These are phyloP conservation scores for Chytriomyces hyalinus DNA, from an alignment of 192 early-diverging fungal genomes.

Conservation along the genomic window DNA sequence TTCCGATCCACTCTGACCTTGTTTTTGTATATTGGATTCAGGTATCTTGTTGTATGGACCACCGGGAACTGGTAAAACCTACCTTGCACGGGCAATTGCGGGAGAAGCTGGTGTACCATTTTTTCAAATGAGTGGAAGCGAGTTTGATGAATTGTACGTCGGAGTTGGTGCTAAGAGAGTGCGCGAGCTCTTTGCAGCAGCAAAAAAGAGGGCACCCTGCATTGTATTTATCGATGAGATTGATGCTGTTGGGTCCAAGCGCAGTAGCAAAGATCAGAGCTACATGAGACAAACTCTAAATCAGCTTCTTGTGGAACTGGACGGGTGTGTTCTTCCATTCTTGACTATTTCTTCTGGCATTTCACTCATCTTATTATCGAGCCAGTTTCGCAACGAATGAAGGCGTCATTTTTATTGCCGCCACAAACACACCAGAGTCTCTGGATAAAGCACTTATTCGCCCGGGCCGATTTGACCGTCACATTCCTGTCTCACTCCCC, in stretches of 20 bases:
- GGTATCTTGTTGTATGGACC: slow-evolving; percentile 71
- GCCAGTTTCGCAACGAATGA: slow-evolving; percentile 83
- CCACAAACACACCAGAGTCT: slow-evolving; percentile 97
- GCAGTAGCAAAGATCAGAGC: slow-evolving; percentile 90
- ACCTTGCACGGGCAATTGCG: slow-evolving; percentile 94
- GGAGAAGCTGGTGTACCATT: slow-evolving; percentile 98
- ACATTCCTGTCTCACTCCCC: slow-evolving; percentile 91
- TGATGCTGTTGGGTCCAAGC: slow-evolving; percentile 95
- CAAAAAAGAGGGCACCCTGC: slow-evolving; percentile 57
- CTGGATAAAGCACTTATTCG: slow-evolving; percentile 96
- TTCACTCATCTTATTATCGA: too few relatives aligned
- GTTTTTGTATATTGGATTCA: background rate
- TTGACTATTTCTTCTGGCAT: too few relatives aligned
- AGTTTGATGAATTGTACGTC: slow-evolving; percentile 99
- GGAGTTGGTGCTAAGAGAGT: slow-evolving; percentile 90
- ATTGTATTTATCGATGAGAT: slow-evolving; percentile 98
- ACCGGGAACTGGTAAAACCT: slow-evolving; percentile 97
- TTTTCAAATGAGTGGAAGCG: slow-evolving; percentile 97
- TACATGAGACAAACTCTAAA: slow-evolving; percentile 99
- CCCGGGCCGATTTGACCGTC: slow-evolving; percentile 96
- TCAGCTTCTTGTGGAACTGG: slow-evolving; percentile 97
- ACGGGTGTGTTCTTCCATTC: slow-evolving; percentile 62
- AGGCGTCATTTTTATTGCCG: slow-evolving; percentile 98
- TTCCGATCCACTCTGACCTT: too few relatives aligned
- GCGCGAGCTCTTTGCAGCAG: slow-evolving; percentile 80